These are phyloP conservation scores for Dipodascus albidus DNA, from an alignment of 805 yeast species.

Conservation along the genomic window DNA sequence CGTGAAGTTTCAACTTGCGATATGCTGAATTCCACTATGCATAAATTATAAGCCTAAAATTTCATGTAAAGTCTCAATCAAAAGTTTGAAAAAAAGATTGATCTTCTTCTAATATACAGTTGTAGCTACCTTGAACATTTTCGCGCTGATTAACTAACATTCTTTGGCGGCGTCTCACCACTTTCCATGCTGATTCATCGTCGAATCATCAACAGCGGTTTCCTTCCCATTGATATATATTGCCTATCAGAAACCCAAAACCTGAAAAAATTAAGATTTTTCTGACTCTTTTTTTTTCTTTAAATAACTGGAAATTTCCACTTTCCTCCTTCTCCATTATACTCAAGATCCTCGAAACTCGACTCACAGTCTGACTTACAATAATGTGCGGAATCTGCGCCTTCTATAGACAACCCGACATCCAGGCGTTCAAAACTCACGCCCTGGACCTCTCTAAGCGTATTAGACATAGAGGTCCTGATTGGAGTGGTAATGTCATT, in stretches of 20 bases:
- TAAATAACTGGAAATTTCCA: background rate
- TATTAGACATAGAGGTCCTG: slow-evolving; percentile 99
- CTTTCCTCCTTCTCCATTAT: background rate
- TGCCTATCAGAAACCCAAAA: slow-evolving; percentile 1
- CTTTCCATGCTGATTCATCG: background rate
- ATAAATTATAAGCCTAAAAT: too few species aligned
- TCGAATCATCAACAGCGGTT: background rate
- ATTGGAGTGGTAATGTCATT: slow-evolving; percentile 81
- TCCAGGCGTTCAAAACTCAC: slow-evolving; percentile 68
- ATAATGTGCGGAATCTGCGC: slow-evolving; percentile 97
- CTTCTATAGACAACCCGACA: slow-evolving; percentile 71
- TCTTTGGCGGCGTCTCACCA: too few species aligned
- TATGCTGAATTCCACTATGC: too few species aligned
- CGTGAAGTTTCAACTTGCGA: too few species aligned
- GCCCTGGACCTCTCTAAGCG: slow-evolving; percentile 84
- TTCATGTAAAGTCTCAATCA: too few species aligned
- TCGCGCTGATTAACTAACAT: too few species aligned
- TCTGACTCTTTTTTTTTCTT: background rate
- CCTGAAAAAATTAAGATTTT: background rate
- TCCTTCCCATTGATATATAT: background rate
- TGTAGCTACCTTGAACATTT: too few species aligned
- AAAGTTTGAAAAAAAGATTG: too few species aligned
- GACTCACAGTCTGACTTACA: background rate
- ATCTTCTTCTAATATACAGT: too few species aligned
- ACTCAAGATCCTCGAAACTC: background rate